Conservation (phyloP, 2,329 filamentous ascomycete species). For the Verticillium isaacii region DNA sequence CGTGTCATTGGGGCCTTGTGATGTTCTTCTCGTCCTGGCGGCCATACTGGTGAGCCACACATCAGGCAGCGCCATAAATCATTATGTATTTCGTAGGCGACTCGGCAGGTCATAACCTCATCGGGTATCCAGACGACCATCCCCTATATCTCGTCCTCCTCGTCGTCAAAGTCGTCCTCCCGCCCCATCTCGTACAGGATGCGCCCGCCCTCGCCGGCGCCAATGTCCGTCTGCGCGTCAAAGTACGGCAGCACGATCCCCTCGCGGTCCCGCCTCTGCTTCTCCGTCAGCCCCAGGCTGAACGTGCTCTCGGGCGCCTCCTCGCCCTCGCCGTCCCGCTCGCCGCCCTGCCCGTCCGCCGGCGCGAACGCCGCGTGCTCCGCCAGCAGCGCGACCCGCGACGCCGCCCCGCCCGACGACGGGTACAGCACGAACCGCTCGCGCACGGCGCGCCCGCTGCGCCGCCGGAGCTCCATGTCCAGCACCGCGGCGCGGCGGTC, state of each 20-base stretch:
- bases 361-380: conserved; percentile 69
- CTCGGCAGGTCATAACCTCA: too few relatives aligned
- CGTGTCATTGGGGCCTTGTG: too few relatives aligned
- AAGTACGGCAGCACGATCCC: conserved; percentile 93
- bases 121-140: too few relatives aligned
- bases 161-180: conserved; percentile 95
- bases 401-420: conserved; percentile 15
- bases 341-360: conserved; percentile 27
- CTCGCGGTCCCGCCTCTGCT: conserved; percentile 81
- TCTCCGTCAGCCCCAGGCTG: conserved; percentile 80
- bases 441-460: conserved; percentile 71
- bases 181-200: conserved; percentile 96
- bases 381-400: conserved; percentile 56
- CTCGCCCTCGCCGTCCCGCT: conserved; percentile 34
- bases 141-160: conserved; percentile 79
- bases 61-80: too few relatives aligned
- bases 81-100: too few relatives aligned
- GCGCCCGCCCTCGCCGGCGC: conserved; percentile 78
- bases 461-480: conserved; percentile 80
- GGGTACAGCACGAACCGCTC: conserved; percentile 58
- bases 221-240: conserved; percentile 82
- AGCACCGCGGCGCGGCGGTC: conserved; percentile 58
- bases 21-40: too few relatives aligned
- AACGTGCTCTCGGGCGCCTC: conserved; percentile 72
- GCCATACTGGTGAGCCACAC: too few relatives aligned